Conservation (phyloP, 2,329 filamentous ascomycete species). For the Tolypocladium paradoxum region DNA sequence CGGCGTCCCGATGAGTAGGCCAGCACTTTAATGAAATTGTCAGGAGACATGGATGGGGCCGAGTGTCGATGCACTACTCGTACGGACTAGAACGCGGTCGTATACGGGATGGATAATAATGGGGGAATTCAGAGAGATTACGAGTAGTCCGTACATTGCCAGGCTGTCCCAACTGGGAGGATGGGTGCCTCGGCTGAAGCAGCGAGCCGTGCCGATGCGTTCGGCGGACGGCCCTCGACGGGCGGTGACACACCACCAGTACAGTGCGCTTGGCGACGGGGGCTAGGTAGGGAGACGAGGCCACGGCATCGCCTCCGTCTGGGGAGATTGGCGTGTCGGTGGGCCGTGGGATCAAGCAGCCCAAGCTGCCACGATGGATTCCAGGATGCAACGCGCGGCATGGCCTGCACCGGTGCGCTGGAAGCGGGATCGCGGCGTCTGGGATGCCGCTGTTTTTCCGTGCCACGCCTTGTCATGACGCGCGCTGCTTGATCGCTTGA, state of each 20-base stretch:
- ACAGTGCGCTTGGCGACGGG: conserved; percentile 13
- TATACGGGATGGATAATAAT: conserved; percentile 6
- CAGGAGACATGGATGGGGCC: conserved; percentile 1
- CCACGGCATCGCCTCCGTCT: not conserved
- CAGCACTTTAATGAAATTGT: conserved; percentile 4
- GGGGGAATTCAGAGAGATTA: conserved; percentile 17
- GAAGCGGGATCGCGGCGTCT: not conserved
- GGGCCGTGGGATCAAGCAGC: not conserved
- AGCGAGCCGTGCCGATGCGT: conserved; percentile 12
- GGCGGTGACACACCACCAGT: conserved; percentile 8
- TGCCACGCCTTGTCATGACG: not conserved
- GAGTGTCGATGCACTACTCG: not conserved
- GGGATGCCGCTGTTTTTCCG: not conserved
- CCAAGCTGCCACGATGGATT: not conserved
- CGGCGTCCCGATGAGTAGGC: not conserved
- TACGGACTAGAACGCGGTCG: not conserved
- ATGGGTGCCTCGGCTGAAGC: conserved; percentile 5
- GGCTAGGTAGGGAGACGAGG: not conserved
- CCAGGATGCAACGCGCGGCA: not conserved
- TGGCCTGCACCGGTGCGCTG: not conserved
- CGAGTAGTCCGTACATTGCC: no score
- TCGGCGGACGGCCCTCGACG: conserved; percentile 5
- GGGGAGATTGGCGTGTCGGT: not conserved
- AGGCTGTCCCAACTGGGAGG: not conserved
- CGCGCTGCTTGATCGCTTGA: not conserved